Evolutionary conservation across 352 stramenopile genomes (phyloP).

Genomic region (Globisporangium alternatum): DNA sequence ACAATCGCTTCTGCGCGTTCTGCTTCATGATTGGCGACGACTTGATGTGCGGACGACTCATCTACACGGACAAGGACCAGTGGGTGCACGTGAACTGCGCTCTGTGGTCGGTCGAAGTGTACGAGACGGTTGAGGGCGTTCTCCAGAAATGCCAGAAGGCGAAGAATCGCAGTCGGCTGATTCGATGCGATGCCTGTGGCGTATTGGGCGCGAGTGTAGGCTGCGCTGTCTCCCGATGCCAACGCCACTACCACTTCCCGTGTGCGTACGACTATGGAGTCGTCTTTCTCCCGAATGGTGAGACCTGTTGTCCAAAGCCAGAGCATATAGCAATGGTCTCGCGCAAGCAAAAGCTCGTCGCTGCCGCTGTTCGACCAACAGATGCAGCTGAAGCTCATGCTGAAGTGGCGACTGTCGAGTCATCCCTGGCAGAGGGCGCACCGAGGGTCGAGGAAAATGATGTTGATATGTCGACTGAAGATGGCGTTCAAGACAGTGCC

Average conservation of each 20-base stretch:
- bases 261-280: slow-evolving; percentile 84
- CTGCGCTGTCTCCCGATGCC: slow-evolving; percentile 85
- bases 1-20: slow-evolving; percentile 74
- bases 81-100: slow-evolving; percentile 94
- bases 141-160: slow-evolving; percentile 89
- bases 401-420: background rate
- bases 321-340: slow-evolving; percentile 55
- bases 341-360: slow-evolving; percentile 20
- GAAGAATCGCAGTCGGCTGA: slow-evolving; percentile 77
- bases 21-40: slow-evolving; percentile 85
- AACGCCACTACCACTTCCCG: slow-evolving; percentile 92
- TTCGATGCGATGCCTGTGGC: slow-evolving; percentile 91
- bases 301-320: slow-evolving; percentile 60
- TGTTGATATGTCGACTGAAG: background rate
- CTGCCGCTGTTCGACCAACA: background rate
- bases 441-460: background rate
- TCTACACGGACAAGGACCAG: slow-evolving; percentile 78
- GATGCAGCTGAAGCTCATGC: background rate
- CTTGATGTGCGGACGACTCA: slow-evolving; percentile 61
- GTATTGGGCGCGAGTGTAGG: slow-evolving; percentile 90
- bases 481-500: background rate
- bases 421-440: background rate
- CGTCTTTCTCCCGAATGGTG: slow-evolving; percentile 62
- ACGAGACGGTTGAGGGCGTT: slow-evolving; percentile 64
- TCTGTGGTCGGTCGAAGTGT: slow-evolving; percentile 93